Conservation (phyloP, 2,329 filamentous ascomycete genomes). For the Arthrobotrys sphaeroides region DNA sequence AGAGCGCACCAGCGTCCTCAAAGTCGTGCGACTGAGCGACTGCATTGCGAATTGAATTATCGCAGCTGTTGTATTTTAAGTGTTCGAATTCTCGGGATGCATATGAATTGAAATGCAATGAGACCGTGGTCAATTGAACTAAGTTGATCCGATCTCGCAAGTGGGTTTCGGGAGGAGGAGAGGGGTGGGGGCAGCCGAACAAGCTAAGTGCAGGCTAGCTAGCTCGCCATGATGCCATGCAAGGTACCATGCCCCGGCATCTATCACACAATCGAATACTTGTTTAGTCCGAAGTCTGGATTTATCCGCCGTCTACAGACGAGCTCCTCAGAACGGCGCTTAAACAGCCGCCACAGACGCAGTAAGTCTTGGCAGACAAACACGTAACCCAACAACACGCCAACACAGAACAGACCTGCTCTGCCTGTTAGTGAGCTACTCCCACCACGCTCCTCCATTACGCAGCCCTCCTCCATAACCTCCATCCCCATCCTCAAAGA, state of each 20-base stretch:
- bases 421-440: neutral
- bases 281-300: too few relatives aligned
- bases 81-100: neutral
- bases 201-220: conserved; percentile 1
- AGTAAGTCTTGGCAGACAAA: conserved; percentile 45
- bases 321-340: neutral
- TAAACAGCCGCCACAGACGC: conserved; percentile 12
- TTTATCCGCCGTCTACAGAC: conserved; percentile 5
- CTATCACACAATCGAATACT: too few relatives aligned
- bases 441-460: conserved; percentile 49
- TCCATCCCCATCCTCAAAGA: neutral
- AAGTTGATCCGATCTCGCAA: conserved; percentile 43
- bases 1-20: conserved; percentile 11
- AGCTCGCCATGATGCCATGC: conserved; percentile 26
- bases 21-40: conserved; percentile 25
- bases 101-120: neutral
- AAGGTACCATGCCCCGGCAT: conserved; percentile 17
- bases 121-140: neutral
- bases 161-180: conserved; percentile 20
- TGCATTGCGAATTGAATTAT: conserved; percentile 26
- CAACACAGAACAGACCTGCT: conserved; percentile 19
- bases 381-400: conserved; percentile 15
- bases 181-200: conserved; percentile 11
- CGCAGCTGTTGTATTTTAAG: conserved; percentile 25
- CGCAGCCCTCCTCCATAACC: conserved; percentile 34